A percentile compares a stretch with the other conserved stretches of the same genome.
These are phyloP conservation scores for Iris pallida DNA, from an alignment of 116 monocot species.

Conservation along the genomic window DNA sequence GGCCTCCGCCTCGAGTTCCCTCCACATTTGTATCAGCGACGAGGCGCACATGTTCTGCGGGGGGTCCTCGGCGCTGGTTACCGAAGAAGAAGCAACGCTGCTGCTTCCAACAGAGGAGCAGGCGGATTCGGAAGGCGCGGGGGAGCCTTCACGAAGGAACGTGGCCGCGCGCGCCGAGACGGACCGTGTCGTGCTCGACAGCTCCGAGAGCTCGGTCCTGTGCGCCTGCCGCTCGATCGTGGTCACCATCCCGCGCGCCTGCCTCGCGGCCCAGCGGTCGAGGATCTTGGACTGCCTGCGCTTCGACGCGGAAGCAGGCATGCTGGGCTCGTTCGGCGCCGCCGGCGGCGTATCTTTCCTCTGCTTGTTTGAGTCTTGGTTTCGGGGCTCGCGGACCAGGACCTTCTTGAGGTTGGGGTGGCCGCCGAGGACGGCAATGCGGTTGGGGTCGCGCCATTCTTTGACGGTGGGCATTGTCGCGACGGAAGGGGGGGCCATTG, in stretches of 20 bases:
- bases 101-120: conserved; percentile 5
- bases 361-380: background rate
- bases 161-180: conserved; percentile 51
- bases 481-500: conserved; percentile 10
- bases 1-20: conserved; percentile 58
- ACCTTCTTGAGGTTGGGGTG: conserved; percentile 13
- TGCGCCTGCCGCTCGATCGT: conserved; percentile 47
- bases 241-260: conserved; percentile 37
- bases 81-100: background rate
- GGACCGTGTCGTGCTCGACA: conserved; percentile 30
- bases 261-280: conserved; percentile 52
- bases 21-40: conserved; percentile 79
- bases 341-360: background rate
- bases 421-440: background rate
- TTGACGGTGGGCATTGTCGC: conserved; percentile 5
- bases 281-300: conserved; percentile 31
- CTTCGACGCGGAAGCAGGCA: background rate
- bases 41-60: conserved; percentile 48
- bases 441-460: too few species aligned
- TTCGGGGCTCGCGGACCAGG: background rate
- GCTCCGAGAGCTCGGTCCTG: conserved; percentile 51
- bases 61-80: conserved; percentile 8
- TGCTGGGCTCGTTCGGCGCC: background rate
- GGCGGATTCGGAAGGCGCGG: conserved; percentile 7
- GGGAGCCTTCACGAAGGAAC: conserved; percentile 43